Percentiles rank a stretch among this genome's conserved stretches.
Conservation (phyloP, 2,329 filamentous ascomycete species). For the Paecilomyces formosus region DNA sequence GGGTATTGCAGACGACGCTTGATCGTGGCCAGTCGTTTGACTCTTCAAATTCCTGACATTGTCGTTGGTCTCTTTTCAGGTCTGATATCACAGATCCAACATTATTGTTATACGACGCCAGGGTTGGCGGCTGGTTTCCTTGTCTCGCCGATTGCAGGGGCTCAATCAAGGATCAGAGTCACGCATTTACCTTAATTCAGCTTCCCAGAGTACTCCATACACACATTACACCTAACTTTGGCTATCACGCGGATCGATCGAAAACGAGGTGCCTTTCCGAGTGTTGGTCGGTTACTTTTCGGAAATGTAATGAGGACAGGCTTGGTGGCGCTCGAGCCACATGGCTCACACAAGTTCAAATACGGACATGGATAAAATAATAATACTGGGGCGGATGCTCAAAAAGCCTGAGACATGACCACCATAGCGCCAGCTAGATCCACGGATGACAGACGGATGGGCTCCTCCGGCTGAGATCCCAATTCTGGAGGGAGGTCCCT, state of each 20-base stretch:
- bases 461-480: neutral
- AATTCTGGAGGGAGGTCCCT: neutral
- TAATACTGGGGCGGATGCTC: neutral
- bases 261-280: neutral
- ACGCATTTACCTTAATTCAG: neutral
- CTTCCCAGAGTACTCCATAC: neutral
- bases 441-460: neutral
- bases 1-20: neutral
- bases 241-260: neutral
- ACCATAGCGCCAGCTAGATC: neutral
- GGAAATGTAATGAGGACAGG: neutral
- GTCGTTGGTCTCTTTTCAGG: neutral
- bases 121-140: neutral
- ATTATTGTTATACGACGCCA: neutral
- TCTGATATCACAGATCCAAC: neutral
- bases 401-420: neutral
- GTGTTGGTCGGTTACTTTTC: neutral
- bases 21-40: neutral
- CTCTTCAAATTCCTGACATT: neutral
- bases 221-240: neutral
- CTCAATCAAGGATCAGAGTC: neutral
- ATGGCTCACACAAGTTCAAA: neutral
- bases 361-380: neutral
- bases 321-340: neutral
- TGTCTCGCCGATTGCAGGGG: neutral